phyloP scores from a whole-genome alignment of 108 stramenopile genomes.

The Phaeodactylum tricornutum region DNA sequence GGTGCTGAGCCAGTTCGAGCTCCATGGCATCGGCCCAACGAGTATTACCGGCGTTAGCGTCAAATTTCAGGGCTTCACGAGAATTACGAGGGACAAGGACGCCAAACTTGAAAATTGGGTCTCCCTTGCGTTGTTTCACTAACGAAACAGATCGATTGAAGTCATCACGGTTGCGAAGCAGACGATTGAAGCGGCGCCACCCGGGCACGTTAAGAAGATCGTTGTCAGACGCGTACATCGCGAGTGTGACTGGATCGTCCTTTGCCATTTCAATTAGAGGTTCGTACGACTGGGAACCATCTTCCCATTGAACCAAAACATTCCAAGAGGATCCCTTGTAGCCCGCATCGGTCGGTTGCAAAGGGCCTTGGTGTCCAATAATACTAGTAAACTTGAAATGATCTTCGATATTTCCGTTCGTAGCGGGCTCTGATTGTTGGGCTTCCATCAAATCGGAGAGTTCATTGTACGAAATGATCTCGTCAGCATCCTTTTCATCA shows the following conservation, averaged over 20 bases:
- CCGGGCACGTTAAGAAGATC: conserved; percentile 20
- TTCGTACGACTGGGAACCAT: conserved; percentile 17
- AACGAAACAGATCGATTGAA: background rate
- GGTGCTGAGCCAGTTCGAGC: conserved; percentile 11
- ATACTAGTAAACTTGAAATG: conserved; percentile 9
- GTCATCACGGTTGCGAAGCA: conserved; percentile 5
- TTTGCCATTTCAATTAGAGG: conserved; percentile 9
- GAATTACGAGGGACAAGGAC: conserved; percentile 12
- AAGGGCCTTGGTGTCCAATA: conserved; percentile 13
- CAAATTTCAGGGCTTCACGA: conserved; percentile 9
- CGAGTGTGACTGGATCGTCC: conserved; percentile 27
- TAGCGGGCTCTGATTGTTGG: conserved; percentile 1
- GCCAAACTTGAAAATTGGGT: conserved; percentile 16
- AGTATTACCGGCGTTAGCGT: conserved; percentile 12
- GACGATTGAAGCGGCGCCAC: conserved; percentile 23
- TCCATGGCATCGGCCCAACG: conserved; percentile 18
- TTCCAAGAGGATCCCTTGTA: conserved; percentile 24
- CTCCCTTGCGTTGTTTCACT: no score
- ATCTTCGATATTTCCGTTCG: background rate
- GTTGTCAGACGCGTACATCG: conserved; percentile 23
- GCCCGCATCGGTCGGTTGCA: conserved; percentile 1
- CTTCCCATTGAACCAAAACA: conserved; percentile 22
- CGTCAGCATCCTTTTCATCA: background rate
- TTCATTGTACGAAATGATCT: conserved; percentile 8
- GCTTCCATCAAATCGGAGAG: conserved; percentile 4